A percentile compares a stretch with the other conserved stretches of the same genome.
Conservation (phyloP, 129 eudicot genomes). For the Centaurea solstitialis region DNA sequence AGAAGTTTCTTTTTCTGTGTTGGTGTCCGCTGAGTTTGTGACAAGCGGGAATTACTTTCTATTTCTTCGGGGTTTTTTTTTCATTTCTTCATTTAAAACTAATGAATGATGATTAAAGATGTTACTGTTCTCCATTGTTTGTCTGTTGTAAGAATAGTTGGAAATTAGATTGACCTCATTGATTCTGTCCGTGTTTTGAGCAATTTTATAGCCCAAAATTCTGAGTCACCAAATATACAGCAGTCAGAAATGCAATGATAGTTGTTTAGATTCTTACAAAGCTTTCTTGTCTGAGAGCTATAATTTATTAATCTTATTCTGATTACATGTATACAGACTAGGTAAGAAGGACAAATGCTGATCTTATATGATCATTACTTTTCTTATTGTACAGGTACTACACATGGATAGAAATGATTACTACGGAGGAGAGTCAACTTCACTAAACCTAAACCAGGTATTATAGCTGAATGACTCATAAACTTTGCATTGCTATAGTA, state of each 20-base stretch:
- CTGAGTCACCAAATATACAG: not conserved
- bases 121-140: not conserved
- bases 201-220: not conserved
- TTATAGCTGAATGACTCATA: conserved; percentile 4
- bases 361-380: conserved; percentile 1
- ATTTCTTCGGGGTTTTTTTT: too few relatives aligned
- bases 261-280: not conserved
- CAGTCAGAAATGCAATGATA: not conserved
- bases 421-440: conserved; percentile 74
- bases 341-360: not conserved
- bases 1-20: too few relatives aligned
- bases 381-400: conserved; percentile 44
- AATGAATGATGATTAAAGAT: not conserved
- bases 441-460: conserved; percentile 63
- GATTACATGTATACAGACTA: not conserved
- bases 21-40: too few relatives aligned
- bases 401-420: conserved; percentile 79
- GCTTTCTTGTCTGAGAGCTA: not conserved
- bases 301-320: not conserved
- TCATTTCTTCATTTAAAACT: not conserved
- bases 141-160: not conserved
- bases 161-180: not conserved
- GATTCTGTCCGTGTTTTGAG: not conserved
- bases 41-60: too few relatives aligned
- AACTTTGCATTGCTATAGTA: not conserved